These are phyloP conservation scores for Lanmaoa rubissima DNA, from an alignment of 768 basidiomycete genomes.

Conservation along the genomic window DNA sequence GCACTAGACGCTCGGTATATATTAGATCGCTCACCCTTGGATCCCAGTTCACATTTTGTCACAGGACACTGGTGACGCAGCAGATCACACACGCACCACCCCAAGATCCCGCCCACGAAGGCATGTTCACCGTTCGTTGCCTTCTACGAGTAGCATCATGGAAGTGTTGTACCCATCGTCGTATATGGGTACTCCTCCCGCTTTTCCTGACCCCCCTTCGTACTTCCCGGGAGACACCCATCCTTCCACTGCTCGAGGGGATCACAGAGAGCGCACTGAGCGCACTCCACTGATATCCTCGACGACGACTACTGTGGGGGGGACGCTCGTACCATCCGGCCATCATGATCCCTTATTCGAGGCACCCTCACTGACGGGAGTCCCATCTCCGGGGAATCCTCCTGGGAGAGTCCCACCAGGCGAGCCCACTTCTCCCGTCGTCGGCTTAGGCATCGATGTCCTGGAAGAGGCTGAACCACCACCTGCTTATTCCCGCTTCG, in stretches of 20 bases:
- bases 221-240: conserved; percentile 8
- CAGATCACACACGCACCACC: neutral
- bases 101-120: conserved; percentile 6
- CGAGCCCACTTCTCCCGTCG: neutral
- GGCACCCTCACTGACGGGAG: conserved; percentile 14
- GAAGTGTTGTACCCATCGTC: conserved; percentile 26
- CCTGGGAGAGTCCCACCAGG: neutral
- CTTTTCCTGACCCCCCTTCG: conserved; percentile 18
- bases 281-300: neutral
- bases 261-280: neutral
- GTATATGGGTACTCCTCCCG: conserved; percentile 11
- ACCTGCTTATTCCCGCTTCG: conserved; percentile 28
- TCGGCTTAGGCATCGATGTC: conserved; percentile 3
- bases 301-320: neutral
- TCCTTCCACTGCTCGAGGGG: neutral
- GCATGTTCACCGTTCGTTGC: conserved; percentile 8
- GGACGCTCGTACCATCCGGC: neutral
- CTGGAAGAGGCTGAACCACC: conserved; percentile 7
- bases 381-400: conserved; percentile 7
- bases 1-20: conserved; percentile 6
- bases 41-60: conserved; percentile 3
- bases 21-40: neutral
- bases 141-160: conserved; percentile 23
- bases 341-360: conserved; percentile 1
- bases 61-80: conserved; percentile 8